Conservation (phyloP, 352 stramenopile species). For the Plasmopara halstedii region DNA sequence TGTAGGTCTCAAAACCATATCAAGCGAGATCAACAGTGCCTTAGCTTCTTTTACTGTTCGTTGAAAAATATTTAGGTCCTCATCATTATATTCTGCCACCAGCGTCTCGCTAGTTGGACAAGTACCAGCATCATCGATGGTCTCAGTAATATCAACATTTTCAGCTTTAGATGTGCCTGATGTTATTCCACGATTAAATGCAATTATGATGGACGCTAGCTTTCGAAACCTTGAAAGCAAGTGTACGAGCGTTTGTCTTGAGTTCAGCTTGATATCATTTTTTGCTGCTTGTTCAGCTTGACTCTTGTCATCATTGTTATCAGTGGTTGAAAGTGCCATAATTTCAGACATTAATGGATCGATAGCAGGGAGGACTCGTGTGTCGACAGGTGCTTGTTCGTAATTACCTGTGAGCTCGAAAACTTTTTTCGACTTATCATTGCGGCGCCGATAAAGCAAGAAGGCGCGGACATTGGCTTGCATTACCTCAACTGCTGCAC, state of each 20-base stretch:
- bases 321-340: not conserved
- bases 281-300: not conserved
- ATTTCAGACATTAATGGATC: not conserved
- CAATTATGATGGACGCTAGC: conserved; percentile 18
- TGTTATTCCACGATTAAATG: conserved; percentile 8
- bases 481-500: conserved; percentile 47
- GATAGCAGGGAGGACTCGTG: not conserved
- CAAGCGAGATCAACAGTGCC: conserved; percentile 22
- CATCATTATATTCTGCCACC: conserved; percentile 7
- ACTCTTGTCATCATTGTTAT: not conserved
- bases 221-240: conserved; percentile 23
- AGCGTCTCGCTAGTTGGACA: not conserved
- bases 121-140: not conserved
- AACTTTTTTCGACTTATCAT: conserved; percentile 9
- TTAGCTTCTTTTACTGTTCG: conserved; percentile 22
- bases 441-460: conserved; percentile 35
- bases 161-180: conserved; percentile 3
- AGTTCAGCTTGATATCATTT: conserved; percentile 4
- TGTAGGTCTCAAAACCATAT: conserved; percentile 19
- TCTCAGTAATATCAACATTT: not conserved
- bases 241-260: conserved; percentile 13
- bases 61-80: conserved; percentile 18
- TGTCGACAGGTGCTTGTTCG: not conserved
- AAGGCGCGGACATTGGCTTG: conserved; percentile 61
- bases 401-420: too few species aligned